Conservation (phyloP, 495 filamentous ascomycete species). For the Aspergillus nanangensis region DNA sequence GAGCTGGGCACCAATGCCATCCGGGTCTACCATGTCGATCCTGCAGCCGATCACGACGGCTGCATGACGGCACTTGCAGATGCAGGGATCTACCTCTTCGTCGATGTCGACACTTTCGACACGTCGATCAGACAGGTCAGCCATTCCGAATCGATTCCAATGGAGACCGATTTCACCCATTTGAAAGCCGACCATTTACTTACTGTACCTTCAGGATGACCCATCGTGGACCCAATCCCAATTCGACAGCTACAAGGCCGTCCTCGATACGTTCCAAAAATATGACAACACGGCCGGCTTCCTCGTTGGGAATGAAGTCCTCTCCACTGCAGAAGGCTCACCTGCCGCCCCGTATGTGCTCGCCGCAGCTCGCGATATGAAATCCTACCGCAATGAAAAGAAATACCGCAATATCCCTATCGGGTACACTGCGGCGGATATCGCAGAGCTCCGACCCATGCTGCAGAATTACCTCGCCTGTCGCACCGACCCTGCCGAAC, state of each 20-base stretch:
- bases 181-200: slow-evolving; percentile 4
- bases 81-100: slow-evolving; percentile 73
- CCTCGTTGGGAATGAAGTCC: slow-evolving; percentile 84
- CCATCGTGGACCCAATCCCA: slow-evolving; percentile 66
- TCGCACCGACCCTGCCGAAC: slow-evolving; percentile 60
- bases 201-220: no score
- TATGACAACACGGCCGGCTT: slow-evolving; percentile 80
- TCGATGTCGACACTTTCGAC: slow-evolving; percentile 81
- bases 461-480: slow-evolving; percentile 87
- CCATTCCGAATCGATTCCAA: no score
- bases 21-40: slow-evolving; percentile 84
- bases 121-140: slow-evolving; percentile 72
- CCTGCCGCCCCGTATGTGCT: slow-evolving; percentile 76
- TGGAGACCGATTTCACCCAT: no score
- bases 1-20: slow-evolving; percentile 78
- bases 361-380: slow-evolving; percentile 74
- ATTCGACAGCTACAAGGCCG: slow-evolving; percentile 58
- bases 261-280: slow-evolving; percentile 73
- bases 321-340: slow-evolving; percentile 52
- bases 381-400: slow-evolving; percentile 72
- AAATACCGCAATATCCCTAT: slow-evolving; percentile 79
- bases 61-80: slow-evolving; percentile 67
- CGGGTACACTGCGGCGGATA: slow-evolving; percentile 89
- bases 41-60: slow-evolving; percentile 62
- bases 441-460: slow-evolving; percentile 74